Conservation (phyloP, 164 flowering plant genomes). For the Hamamelis virginiana region DNA sequence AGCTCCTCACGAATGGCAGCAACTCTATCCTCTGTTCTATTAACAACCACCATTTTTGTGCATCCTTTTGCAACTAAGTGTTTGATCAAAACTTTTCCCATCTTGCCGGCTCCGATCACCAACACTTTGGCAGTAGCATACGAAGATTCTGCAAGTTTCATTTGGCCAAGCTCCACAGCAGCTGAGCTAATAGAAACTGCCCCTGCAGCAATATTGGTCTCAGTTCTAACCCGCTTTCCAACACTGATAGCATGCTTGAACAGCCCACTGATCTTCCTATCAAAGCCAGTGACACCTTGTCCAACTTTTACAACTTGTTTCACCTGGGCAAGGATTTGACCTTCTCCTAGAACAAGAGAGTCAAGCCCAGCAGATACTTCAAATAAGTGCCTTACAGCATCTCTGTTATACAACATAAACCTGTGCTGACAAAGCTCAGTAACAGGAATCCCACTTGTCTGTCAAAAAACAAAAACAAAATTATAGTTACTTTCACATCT, state of each 20-base stretch:
- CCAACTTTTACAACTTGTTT: conserved; percentile 89
- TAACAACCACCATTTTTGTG: conserved; percentile 80
- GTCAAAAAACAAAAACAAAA: conserved; percentile 17
- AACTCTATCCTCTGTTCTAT: conserved; percentile 85
- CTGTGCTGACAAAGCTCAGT: conserved; percentile 77
- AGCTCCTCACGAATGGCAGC: conserved; percentile 73
- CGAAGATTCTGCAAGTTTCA: conserved; percentile 14
- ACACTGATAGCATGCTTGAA: conserved; percentile 28
- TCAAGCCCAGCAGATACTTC: conserved; percentile 97
- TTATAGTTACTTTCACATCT: background rate
- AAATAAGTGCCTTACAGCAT: conserved; percentile 87
- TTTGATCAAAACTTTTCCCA: conserved; percentile 98
- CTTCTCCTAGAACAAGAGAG: conserved; percentile 93
- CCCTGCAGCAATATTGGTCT: conserved; percentile 21
- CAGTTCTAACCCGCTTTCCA: conserved; percentile 26
- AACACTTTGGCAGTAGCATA: conserved; percentile 12
- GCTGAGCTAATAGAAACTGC: conserved; percentile 30
- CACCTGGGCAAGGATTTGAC: conserved; percentile 96
- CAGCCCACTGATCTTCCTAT: conserved; percentile 20
- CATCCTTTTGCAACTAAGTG: conserved; percentile 96
- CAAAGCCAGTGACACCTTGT: conserved; percentile 35
- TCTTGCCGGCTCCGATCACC: conserved; percentile 31
- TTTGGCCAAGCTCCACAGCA: conserved; percentile 25
- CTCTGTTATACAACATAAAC: conserved; percentile 75
- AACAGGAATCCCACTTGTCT: conserved; percentile 92